A percentile compares a stretch with the other conserved stretches of the same genome.
Evolutionary conservation across 345 rosid genomes (phyloP).

Genomic region (Acer saccharum): DNA sequence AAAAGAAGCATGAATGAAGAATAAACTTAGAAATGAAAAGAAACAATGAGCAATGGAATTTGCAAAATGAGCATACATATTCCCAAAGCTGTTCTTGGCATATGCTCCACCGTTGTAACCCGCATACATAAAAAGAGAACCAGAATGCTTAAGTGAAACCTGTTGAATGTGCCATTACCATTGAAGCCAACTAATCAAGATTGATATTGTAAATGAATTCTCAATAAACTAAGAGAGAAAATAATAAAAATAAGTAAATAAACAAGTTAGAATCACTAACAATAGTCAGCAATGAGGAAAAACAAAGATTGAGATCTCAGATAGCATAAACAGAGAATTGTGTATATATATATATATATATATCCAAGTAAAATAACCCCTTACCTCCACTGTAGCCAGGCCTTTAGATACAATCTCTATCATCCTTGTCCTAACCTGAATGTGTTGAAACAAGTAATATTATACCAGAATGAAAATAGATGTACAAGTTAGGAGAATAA

Average conservation of each 20-base stretch:
- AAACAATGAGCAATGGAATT: background rate
- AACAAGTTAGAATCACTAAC: background rate
- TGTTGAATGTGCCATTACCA: conserved; percentile 36
- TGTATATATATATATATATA: background rate
- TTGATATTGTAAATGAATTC: conserved; percentile 9
- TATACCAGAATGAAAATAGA: background rate
- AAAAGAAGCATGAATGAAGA: background rate
- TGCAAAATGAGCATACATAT: conserved; percentile 57
- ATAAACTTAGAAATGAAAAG: background rate
- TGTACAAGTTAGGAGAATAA: background rate
- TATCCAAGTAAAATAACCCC: conserved; percentile 4
- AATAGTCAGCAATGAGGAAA: background rate
- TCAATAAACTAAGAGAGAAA: conserved; percentile 1
- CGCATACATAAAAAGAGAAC: conserved; percentile 98
- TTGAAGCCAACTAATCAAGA: conserved; percentile 10
- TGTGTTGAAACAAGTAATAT: conserved; percentile 7
- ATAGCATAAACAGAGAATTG: background rate
- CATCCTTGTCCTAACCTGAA: conserved; percentile 84
- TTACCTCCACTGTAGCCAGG: conserved; percentile 85
- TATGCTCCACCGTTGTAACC: conserved; percentile 92
- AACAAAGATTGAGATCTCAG: background rate
- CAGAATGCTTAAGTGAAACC: conserved; percentile 97
- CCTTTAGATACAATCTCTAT: conserved; percentile 90
- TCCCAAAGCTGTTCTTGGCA: conserved; percentile 99
- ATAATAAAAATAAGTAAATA: background rate